Base-by-base conservation (phyloP, 495 filamentous ascomycete genomes). In the Penicillium pulvis region DNA sequence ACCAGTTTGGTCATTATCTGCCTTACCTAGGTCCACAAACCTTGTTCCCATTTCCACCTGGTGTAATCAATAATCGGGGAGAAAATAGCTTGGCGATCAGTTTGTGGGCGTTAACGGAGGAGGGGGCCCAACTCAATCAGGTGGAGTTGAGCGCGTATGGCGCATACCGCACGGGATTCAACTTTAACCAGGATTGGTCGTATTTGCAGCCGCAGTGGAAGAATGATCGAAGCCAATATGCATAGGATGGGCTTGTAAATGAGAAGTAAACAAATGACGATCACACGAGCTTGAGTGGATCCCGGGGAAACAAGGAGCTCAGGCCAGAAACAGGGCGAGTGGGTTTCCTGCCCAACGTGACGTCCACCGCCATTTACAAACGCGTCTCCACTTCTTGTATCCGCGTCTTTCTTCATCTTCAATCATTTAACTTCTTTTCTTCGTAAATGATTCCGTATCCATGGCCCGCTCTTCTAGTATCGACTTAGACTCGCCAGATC, bases 11-110 rank as follows among this genome's bases (percentile, higher is more conserved):
- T n/a, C 76, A 81, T 52, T 82, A 71, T 45, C 56, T 81, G 16
- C 74, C 77, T n/a, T 72, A 80, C 57, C 76, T 81, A 30, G 79
- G 79, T 1, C 79, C 79, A 0, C 78, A 81, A 63, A 81, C 72
- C 8, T 59, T 63, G 53, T 82, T 83, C 61, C 79, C 78, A 0
- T 64, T 82, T 48, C 80, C 77, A 8, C 79, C 76, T 0, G 79
- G 80, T 3, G 64, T 81, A 14, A 65, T 80, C 56, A 82, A 83
- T 43, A 79, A 74, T 59, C 66, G 66, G 9, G 76, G 75, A 0
- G 33, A 67, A 54, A 81, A 83, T 58, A 73, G 69, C 6, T n/a
- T 83, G 44, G 75, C 71, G 11, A 64, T 83, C 19, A 78, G 74
- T 59, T 12, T 83, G 55, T 82, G 79, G 78, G 75, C 72, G 7